phyloP scores from a whole-genome alignment of 1,139 yeast genomes.

The Candida labiduridarum region DNA sequence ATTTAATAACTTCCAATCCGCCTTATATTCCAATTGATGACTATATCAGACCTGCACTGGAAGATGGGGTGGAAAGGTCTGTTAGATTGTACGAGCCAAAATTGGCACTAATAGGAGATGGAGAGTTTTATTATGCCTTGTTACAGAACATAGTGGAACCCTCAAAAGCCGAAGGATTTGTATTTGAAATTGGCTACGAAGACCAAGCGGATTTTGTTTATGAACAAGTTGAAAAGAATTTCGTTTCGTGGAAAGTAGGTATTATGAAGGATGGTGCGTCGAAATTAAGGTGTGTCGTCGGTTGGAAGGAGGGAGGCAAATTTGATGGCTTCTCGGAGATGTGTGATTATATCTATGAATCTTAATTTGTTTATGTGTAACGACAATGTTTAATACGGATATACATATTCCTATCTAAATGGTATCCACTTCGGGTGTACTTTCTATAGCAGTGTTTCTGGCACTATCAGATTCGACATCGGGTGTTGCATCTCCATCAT shows the following conservation, averaged over 20 bases:
- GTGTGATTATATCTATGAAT: constrained; percentile 13
- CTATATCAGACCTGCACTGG: constrained; percentile 33
- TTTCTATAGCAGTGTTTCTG: constrained; percentile 4
- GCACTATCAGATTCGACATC: not conserved
- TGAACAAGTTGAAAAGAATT: constrained; percentile 13
- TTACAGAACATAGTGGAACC: constrained; percentile 43
- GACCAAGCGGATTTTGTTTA: constrained; percentile 34
- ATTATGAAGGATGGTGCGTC: constrained; percentile 29
- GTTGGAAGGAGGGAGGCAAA: constrained; percentile 26
- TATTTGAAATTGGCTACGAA: constrained; percentile 45
- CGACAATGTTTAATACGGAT: not conserved
- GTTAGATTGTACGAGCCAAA: constrained; percentile 76
- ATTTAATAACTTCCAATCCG: constrained; percentile 79
- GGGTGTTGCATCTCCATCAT: constrained; percentile 1
- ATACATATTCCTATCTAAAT: not conserved
- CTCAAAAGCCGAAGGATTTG: constrained; percentile 39
- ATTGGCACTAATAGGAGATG: constrained; percentile 74
- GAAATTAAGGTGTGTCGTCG: constrained; percentile 42
- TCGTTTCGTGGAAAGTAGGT: constrained; percentile 30
- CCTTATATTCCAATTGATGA: constrained; percentile 72
- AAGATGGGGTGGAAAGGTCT: constrained; percentile 51
- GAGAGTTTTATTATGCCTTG: constrained; percentile 68
- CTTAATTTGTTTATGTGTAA: not conserved
- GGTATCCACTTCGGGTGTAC: constrained; percentile 1
- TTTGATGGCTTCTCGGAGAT: constrained; percentile 11